Evolutionary conservation across 352 stramenopile genomes (phyloP).

Genomic region (Phytophthora cactorum): DNA sequence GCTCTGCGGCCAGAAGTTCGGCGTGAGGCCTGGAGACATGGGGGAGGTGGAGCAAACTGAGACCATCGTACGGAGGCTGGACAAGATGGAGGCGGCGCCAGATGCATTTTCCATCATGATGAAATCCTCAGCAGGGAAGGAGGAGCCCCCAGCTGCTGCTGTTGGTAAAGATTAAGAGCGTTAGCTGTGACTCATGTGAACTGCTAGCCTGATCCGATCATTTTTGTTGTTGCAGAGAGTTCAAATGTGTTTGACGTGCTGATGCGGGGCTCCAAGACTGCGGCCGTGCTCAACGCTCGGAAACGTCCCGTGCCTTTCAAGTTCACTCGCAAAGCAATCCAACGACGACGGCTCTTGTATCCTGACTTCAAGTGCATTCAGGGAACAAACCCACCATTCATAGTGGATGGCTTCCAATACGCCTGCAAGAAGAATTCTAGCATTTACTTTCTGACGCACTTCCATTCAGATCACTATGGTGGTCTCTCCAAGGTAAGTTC

Average conservation of each 20-base stretch:
- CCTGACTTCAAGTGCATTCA: conserved; percentile 85
- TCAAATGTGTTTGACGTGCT: conserved; percentile 84
- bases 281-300: conserved; percentile 45
- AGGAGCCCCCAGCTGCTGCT: background rate
- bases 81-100: conserved; percentile 8
- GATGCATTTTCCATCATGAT: conserved; percentile 75
- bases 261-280: conserved; percentile 81
- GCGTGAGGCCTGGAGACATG: conserved; percentile 60
- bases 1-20: conserved; percentile 72
- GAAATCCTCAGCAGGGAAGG: conserved; percentile 38
- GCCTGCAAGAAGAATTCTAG: conserved; percentile 74
- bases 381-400: conserved; percentile 79
- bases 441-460: conserved; percentile 97
- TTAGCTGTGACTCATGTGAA: conserved; percentile 1
- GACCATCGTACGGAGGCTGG: conserved; percentile 24
- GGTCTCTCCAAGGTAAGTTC: conserved; percentile 80
- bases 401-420: conserved; percentile 90
- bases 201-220: conserved; percentile 1
- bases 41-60: conserved; percentile 36
- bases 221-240: conserved; percentile 24
- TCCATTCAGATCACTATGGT: conserved; percentile 97
- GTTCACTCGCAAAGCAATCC: conserved; percentile 29
- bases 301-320: conserved; percentile 42
- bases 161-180: conserved; percentile 15
- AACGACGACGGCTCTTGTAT: conserved; percentile 41